These are phyloP conservation scores for Rhizopus delemar DNA, from an alignment of 371 early-diverging fungal species.

Conservation along the genomic window DNA sequence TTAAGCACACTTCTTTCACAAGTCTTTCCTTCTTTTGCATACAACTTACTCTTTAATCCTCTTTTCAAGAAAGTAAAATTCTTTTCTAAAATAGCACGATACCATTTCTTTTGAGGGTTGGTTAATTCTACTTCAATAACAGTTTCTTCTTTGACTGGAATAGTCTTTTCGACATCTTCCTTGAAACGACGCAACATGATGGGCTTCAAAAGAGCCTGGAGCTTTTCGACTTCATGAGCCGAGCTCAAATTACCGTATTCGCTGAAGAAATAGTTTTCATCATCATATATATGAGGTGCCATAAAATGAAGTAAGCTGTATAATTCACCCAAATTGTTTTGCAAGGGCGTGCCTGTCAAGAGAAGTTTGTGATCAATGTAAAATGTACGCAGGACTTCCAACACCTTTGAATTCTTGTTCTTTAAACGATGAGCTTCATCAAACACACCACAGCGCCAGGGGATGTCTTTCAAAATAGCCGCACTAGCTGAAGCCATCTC, in stretches of 20 bases:
- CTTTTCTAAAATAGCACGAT: constrained; percentile 90
- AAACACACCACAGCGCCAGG: constrained; percentile 87
- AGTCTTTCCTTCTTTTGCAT: too few species aligned
- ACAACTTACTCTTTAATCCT: constrained; percentile 60
- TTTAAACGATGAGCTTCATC: constrained; percentile 98
- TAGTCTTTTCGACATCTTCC: constrained; percentile 85
- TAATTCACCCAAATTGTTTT: constrained; percentile 91
- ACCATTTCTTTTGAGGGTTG: constrained; percentile 83
- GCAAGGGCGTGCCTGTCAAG: constrained; percentile 78
- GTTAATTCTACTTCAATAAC: constrained; percentile 89
- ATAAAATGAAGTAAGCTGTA: constrained; percentile 92
- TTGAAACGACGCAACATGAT: constrained; percentile 78
- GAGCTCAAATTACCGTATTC: constrained; percentile 77
- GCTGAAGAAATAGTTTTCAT: constrained; percentile 74
- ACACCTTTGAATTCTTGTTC: constrained; percentile 66
- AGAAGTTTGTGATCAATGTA: constrained; percentile 47
- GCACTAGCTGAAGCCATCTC: constrained; percentile 73
- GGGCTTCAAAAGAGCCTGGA: constrained; percentile 71
- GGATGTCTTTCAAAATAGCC: constrained; percentile 73
- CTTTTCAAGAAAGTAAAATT: constrained; percentile 79
- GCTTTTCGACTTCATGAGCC: constrained; percentile 76
- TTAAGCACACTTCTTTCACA: too few species aligned
- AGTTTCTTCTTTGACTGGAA: constrained; percentile 88
- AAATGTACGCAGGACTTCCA: constrained; percentile 43
- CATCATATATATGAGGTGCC: constrained; percentile 68